These are phyloP conservation scores for Diaporthe australafricana DNA, from an alignment of 2,329 filamentous ascomycete genomes.

Conservation along the genomic window DNA sequence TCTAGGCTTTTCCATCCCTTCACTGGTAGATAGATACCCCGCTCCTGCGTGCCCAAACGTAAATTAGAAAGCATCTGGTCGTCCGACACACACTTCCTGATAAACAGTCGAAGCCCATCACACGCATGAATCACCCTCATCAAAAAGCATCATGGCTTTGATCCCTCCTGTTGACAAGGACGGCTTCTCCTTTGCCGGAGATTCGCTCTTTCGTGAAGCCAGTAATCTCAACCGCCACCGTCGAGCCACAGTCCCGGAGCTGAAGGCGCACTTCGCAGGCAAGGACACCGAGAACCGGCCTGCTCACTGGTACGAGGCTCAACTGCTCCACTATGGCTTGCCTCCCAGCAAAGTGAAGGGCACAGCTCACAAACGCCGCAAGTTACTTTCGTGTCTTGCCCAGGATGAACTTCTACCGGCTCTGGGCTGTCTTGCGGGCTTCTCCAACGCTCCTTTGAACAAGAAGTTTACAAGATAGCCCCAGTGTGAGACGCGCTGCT, in stretches of 20 bases:
- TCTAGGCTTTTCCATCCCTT: not conserved
- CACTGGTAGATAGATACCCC: not conserved
- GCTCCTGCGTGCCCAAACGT: not conserved
- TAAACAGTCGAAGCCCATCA: not conserved
- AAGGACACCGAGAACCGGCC: constrained; percentile 59
- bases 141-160: constrained; percentile 38
- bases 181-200: constrained; percentile 55
- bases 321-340: constrained; percentile 72
- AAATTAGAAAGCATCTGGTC: not conserved
- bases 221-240: constrained; percentile 57
- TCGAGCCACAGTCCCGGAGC: constrained; percentile 56
- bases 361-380: constrained; percentile 64
- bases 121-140: not conserved
- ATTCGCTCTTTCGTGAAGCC: constrained; percentile 57
- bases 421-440: too few species aligned
- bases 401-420: too few species aligned
- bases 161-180: constrained; percentile 47
- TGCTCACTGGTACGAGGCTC: constrained; percentile 72
- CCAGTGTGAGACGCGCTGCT: not conserved
- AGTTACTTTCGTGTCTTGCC: not conserved
- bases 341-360: constrained; percentile 67
- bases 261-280: constrained; percentile 57
- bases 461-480: not conserved
- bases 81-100: not conserved
- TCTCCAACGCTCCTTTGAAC: not conserved